A percentile compares a stretch with the other conserved stretches of the same genome.
Conservation (phyloP, 495 filamentous ascomycete genomes). For the Glutinoglossum americanum region DNA sequence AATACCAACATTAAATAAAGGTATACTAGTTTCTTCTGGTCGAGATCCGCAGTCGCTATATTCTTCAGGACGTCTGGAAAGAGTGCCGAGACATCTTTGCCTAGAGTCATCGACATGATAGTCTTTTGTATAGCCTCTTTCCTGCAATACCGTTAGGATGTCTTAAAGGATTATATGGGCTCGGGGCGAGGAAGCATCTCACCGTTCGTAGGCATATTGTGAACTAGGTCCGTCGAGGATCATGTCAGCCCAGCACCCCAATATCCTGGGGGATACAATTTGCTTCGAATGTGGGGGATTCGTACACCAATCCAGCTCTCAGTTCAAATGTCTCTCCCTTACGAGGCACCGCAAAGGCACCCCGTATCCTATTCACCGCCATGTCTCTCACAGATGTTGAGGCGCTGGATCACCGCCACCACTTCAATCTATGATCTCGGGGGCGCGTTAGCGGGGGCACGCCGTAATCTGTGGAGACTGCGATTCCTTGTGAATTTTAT, state of each 20-base stretch:
- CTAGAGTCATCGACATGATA: slow-evolving; percentile 98
- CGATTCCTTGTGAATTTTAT: not conserved
- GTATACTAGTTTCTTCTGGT: slow-evolving; percentile 99
- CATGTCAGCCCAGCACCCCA: slow-evolving; percentile 8
- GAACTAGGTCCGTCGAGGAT: slow-evolving; percentile 26
- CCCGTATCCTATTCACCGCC: slow-evolving; percentile 90
- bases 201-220: slow-evolving; percentile 95
- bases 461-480: not conserved
- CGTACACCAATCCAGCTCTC: slow-evolving; percentile 76
- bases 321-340: slow-evolving; percentile 99
- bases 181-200: slow-evolving; percentile 9
- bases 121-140: slow-evolving; percentile 99
- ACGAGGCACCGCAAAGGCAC: slow-evolving; percentile 73
- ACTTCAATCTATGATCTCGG: not conserved
- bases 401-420: not conserved
- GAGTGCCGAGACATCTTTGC: slow-evolving; percentile 92
- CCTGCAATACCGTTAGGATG: slow-evolving; percentile 19
- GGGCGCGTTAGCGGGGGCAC: not conserved
- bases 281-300: not conserved
- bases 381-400: slow-evolving; percentile 21
- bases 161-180: not conserved
- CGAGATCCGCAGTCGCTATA: slow-evolving; percentile 81
- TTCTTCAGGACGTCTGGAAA: slow-evolving; percentile 99
- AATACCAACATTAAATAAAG: slow-evolving; percentile 83
- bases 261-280: not conserved